Percentiles rank a stretch among this genome's conserved stretches.
Conservation (phyloP, 768 basidiomycete genomes). For the Strobilomyces echinocephalus region DNA sequence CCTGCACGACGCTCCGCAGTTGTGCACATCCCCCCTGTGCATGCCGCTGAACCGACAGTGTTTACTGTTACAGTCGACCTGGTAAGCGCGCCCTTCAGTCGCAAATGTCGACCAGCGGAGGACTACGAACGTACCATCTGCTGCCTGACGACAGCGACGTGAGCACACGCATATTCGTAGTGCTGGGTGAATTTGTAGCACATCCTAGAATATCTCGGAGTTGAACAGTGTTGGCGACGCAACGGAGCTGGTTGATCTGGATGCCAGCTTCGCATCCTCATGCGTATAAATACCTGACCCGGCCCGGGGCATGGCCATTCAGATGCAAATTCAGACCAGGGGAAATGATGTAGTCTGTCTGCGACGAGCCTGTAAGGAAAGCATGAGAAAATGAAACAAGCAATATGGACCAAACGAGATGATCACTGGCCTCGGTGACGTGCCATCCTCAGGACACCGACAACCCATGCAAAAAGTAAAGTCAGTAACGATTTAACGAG, state of each 20-base stretch:
- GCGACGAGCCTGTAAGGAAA: slow-evolving; percentile 3
- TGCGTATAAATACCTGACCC: slow-evolving; percentile 22
- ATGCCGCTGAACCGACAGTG: slow-evolving; percentile 38
- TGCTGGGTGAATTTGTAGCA: slow-evolving; percentile 33
- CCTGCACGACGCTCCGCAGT: slow-evolving; percentile 35
- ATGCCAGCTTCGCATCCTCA: neutral
- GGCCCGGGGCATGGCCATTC: slow-evolving; percentile 6
- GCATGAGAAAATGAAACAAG: slow-evolving; percentile 18
- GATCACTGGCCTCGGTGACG: neutral
- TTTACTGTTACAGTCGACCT: slow-evolving; percentile 47
- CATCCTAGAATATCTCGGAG: slow-evolving; percentile 20
- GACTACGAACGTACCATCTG: slow-evolving; percentile 31
- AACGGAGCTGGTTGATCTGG: slow-evolving; percentile 4
- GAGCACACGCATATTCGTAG: slow-evolving; percentile 32
- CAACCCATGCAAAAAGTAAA: slow-evolving; percentile 10
- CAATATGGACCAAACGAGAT: slow-evolving; percentile 12
- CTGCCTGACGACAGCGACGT: slow-evolving; percentile 26
- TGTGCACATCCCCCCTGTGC: slow-evolving; percentile 32
- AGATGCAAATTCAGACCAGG: slow-evolving; percentile 1
- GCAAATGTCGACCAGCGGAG: neutral
- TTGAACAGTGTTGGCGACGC: neutral
- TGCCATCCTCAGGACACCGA: slow-evolving; percentile 2
- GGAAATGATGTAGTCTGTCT: neutral
- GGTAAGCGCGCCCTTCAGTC: neutral
- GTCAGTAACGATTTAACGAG: slow-evolving; percentile 2